A percentile compares a stretch with the other conserved stretches of the same genome.
These are phyloP conservation scores for Yarrowia yakushimensis DNA, from an alignment of 805 yeast genomes.

Conservation along the genomic window DNA sequence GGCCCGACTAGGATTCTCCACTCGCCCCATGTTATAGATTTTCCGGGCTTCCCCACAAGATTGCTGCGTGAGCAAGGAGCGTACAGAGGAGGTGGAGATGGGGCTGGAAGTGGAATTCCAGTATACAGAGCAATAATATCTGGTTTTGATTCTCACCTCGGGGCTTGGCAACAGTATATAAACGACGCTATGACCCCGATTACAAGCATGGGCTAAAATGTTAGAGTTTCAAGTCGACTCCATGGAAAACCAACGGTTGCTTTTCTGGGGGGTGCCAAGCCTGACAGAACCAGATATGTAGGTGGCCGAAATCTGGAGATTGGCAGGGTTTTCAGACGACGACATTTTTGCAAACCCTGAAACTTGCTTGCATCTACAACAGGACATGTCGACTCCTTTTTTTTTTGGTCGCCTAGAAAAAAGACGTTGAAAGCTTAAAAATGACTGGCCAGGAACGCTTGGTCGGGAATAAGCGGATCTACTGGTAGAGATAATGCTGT, in stretches of 20 bases:
- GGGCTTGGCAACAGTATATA: too few species aligned
- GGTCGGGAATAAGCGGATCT: constrained; percentile 21
- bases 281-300: not conserved
- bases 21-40: not conserved
- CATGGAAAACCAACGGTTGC: not conserved
- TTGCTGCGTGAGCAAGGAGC: not conserved
- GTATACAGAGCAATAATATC: not conserved
- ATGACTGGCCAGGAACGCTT: constrained; percentile 18
- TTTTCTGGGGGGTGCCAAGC: not conserved
- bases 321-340: not conserved
- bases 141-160: not conserved
- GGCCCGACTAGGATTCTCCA: not conserved
- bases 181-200: not conserved
- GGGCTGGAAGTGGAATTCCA: too few species aligned
- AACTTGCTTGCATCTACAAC: not conserved
- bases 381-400: not conserved
- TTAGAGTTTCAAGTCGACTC: not conserved
- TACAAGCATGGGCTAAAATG: not conserved
- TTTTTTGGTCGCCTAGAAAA: not conserved
- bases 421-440: constrained; percentile 8
- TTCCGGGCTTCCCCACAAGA: constrained; percentile 15
- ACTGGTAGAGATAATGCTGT: constrained; percentile 3
- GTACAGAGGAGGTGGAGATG: too few species aligned
- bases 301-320: too few species aligned
- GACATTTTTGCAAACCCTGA: not conserved